Conservation (phyloP, 108 stramenopile genomes). For the Fistulifera solaris region DNA sequence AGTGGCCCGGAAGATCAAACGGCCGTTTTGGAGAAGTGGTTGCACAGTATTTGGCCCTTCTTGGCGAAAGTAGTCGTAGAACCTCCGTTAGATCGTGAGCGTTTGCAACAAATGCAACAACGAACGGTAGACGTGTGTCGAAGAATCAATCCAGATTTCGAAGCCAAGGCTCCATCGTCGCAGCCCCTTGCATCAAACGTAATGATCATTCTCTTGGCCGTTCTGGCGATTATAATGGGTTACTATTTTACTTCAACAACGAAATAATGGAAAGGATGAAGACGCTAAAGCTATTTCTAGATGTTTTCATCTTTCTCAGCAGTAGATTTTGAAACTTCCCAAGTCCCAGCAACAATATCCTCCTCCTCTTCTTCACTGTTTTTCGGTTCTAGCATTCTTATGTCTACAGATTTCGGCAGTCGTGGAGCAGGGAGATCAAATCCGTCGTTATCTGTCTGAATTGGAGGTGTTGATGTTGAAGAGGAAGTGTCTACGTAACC, state of each 20-base stretch:
- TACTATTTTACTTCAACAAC: background rate
- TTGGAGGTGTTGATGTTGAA: background rate
- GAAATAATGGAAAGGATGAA: background rate
- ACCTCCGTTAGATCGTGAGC: constrained; percentile 3
- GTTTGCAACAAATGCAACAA: constrained; percentile 14
- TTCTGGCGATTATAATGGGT: constrained; percentile 3
- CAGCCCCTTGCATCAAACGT: background rate
- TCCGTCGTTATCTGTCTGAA: too few relatives aligned
- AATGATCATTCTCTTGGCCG: background rate
- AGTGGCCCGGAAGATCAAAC: constrained; percentile 43
- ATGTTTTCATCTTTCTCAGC: too few relatives aligned
- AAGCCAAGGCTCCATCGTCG: background rate
- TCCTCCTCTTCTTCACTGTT: constrained; percentile 3
- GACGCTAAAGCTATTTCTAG: too few relatives aligned
- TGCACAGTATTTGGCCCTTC: constrained; percentile 11
- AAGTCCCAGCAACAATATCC: background rate
- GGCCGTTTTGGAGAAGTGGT: constrained; percentile 45
- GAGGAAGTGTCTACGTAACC: constrained; percentile 26
- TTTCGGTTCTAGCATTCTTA: constrained; percentile 2
- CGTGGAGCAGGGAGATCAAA: too few relatives aligned
- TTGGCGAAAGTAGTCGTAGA: constrained; percentile 11
- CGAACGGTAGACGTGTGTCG: constrained; percentile 3
- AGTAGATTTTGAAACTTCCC: background rate
- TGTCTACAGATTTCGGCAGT: background rate
- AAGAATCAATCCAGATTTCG: constrained; percentile 24